These are phyloP conservation scores for Pyrus hybrid DNA, from an alignment of 331 rosid genomes.

Conservation along the genomic window DNA sequence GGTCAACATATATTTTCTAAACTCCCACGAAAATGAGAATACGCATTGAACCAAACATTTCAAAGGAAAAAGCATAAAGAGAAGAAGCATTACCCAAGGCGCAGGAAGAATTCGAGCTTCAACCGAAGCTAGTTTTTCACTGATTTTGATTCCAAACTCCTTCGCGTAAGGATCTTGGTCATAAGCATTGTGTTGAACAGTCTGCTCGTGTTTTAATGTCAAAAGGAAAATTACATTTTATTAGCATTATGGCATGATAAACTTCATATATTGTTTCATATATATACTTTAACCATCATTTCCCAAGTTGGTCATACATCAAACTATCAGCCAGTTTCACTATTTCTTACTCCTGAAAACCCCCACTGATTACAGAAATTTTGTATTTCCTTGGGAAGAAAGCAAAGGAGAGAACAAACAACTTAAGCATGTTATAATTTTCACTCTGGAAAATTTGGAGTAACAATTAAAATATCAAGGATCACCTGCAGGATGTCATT, in stretches of 20 bases:
- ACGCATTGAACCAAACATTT: conserved; percentile 1
- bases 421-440: too few species aligned
- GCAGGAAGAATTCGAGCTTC: conserved; percentile 98
- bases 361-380: too few species aligned
- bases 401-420: too few species aligned
- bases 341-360: too few species aligned
- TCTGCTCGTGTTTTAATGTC: conserved; percentile 28
- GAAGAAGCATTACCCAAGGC: conserved; percentile 68
- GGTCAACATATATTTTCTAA: not conserved
- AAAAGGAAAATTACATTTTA: not conserved
- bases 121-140: conserved; percentile 82
- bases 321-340: too few species aligned
- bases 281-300: too few species aligned
- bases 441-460: too few species aligned
- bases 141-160: conserved; percentile 86
- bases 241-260: not conserved
- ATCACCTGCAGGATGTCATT: conserved; percentile 76
- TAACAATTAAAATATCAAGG: not conserved
- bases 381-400: too few species aligned
- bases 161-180: conserved; percentile 90
- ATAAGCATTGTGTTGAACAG: conserved; percentile 76
- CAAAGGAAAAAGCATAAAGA: not conserved
- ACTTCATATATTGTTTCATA: too few species aligned
- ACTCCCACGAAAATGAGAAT: not conserved
- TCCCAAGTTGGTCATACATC: too few species aligned